These are phyloP conservation scores for Boletus coccyginus DNA, from an alignment of 768 basidiomycete genomes.

Conservation along the genomic window DNA sequence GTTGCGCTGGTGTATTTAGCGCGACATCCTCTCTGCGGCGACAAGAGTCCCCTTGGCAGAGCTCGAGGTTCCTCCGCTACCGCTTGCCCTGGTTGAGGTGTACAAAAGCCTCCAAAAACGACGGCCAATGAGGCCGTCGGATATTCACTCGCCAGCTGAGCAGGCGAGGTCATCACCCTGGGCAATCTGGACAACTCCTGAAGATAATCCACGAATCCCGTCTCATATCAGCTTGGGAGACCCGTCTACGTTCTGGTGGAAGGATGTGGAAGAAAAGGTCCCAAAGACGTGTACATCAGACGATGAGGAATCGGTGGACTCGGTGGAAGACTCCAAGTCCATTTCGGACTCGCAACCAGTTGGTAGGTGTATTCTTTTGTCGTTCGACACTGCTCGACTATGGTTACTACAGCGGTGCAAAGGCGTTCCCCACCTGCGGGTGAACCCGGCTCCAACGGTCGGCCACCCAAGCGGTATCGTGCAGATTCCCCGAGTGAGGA, in stretches of 20 bases:
- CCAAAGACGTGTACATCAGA: too few species aligned
- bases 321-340: too few species aligned
- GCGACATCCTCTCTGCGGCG: not conserved
- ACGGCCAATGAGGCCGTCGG: not conserved
- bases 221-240: not conserved
- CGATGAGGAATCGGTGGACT: too few species aligned
- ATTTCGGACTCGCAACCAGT: too few species aligned
- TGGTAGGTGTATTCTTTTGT: too few species aligned
- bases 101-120: not conserved
- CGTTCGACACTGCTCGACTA: too few species aligned
- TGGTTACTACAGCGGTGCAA: too few species aligned
- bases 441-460: too few species aligned
- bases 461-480: too few species aligned
- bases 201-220: not conserved
- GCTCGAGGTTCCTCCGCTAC: slow-evolving; percentile 4
- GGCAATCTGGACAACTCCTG: not conserved
- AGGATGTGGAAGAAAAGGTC: not conserved
- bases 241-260: slow-evolving; percentile 13
- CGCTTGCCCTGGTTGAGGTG: slow-evolving; percentile 4
- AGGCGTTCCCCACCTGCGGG: too few species aligned
- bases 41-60: not conserved
- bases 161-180: slow-evolving; percentile 1
- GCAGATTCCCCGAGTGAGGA: too few species aligned
- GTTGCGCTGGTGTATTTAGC: not conserved
- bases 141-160: not conserved